Base-by-base conservation (phyloP, 306 rosid species). In the Carpinus fangiana region DNA sequence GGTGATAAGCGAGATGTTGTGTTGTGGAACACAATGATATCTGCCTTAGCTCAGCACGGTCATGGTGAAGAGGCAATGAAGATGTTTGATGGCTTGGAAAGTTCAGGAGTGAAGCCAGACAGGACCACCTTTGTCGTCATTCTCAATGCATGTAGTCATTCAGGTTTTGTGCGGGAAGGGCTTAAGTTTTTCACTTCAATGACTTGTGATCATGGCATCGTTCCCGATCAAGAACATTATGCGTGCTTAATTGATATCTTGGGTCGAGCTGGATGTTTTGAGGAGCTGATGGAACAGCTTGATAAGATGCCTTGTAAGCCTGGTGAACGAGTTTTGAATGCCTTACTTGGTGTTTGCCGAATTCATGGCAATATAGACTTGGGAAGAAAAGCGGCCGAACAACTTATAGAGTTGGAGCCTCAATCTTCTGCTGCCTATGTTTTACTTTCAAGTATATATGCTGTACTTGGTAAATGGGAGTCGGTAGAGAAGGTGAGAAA, bases 141-240 rank as follows among this genome's bases (percentile, higher is more conserved):
- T 75, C 90, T 93, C 68, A 86, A 85, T 84, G 97, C 90, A 7
- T 93, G 96, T 73, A 85, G 90, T 87, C 96, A 88, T 83, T 85
- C 93, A 1, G 94, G 97, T 62, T 89, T 93, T 57, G 93, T 86
- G 56, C 88, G 50, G 47, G 96, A 93, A 80, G 97, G 97, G 74
- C 84, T 88, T 76, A 75, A 62, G 67, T 64, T 93, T 80, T 90
- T 93, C 87, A 73, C 80, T 66, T 84, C 86, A 84, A 93, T 93
- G 96, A 75, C 50, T 53, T 1, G n/a, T 34, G 88, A 84, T 72
- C 86, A 90, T 36, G 80, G 76, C 41, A 78, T 90, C 59, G 61
- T 81, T 82, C 97, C 96, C 16, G 92, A 92, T 72, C 90, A 86
- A 84, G 96, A 92, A 76, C 98, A 90, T 84, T 89, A 88, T 64